These are phyloP conservation scores for Datura wrightii DNA, from an alignment of 257 asterid genomes.

Conservation along the genomic window DNA sequence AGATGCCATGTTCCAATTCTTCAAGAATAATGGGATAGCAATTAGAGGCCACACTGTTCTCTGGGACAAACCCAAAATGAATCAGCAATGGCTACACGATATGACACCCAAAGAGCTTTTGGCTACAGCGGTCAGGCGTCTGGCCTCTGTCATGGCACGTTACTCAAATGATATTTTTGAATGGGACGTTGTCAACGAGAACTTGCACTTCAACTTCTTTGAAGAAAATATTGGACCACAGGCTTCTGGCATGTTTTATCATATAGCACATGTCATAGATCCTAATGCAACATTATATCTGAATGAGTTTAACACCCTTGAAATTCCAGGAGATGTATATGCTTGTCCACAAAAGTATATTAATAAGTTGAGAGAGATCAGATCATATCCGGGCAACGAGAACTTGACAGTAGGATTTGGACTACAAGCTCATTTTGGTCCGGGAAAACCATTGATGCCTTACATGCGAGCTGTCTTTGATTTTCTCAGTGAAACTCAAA, in stretches of 20 bases:
- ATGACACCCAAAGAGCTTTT: conserved; percentile 28
- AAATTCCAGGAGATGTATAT: conserved; percentile 41
- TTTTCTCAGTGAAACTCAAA: conserved; percentile 35
- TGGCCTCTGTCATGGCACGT: conserved; percentile 24
- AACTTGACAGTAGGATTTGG: conserved; percentile 70
- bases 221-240: conserved; percentile 49
- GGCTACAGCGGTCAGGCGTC: conserved; percentile 22
- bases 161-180: conserved; percentile 28
- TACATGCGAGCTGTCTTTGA: conserved; percentile 26
- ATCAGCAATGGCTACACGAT: background rate
- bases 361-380: conserved; percentile 45
- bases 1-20: conserved; percentile 31
- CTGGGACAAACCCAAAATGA: conserved; percentile 22
- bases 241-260: conserved; percentile 42
- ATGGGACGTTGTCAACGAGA: conserved; percentile 48
- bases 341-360: conserved; percentile 54
- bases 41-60: conserved; percentile 25
- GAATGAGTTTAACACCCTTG: conserved; percentile 75
- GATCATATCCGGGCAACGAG: conserved; percentile 49
- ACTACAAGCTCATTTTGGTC: conserved; percentile 54
- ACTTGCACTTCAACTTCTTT: conserved; percentile 43
- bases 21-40: conserved; percentile 12
- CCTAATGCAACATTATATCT: conserved; percentile 48
- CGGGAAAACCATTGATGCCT: conserved; percentile 8
- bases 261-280: conserved; percentile 48